Evolutionary conservation across 2,329 filamentous ascomycete species (phyloP).

Genomic region (Stemphylium lycopersici): DNA sequence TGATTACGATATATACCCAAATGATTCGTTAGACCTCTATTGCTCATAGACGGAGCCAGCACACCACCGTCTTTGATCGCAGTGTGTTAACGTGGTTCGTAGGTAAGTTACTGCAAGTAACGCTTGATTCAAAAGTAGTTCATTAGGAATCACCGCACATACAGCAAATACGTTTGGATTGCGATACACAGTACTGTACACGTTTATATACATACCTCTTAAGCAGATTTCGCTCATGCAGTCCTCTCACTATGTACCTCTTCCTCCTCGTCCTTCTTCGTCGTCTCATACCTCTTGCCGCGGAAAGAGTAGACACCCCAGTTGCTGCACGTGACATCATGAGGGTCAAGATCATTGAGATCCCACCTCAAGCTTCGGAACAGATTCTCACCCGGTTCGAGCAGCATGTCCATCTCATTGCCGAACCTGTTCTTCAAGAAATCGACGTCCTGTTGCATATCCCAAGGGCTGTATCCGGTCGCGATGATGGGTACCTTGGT

Average conservation of each 20-base stretch:
- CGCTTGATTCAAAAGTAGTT: too few relatives aligned
- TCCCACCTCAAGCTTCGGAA: constrained; percentile 97
- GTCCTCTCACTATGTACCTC: constrained; percentile 46
- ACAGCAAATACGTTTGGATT: not conserved
- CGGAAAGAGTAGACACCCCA: constrained; percentile 98
- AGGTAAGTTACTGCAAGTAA: too few relatives aligned
- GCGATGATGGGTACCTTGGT: constrained; percentile 95
- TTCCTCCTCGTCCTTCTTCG: constrained; percentile 56
- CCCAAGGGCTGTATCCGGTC: constrained; percentile 94
- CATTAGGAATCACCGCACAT: not conserved
- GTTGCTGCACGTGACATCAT: constrained; percentile 93
- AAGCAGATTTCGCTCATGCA: constrained; percentile 17
- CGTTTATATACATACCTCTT: constrained; percentile 1
- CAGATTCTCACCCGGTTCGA: constrained; percentile 90
- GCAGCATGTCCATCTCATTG: constrained; percentile 89
- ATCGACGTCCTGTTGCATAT: constrained; percentile 90
- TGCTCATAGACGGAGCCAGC: too few relatives aligned
- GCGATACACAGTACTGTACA: constrained; percentile 6
- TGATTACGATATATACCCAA: too few relatives aligned
- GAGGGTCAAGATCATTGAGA: constrained; percentile 91
- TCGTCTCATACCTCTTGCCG: constrained; percentile 88
- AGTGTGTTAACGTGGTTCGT: too few relatives aligned
- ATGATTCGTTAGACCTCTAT: too few relatives aligned
- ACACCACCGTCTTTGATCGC: too few relatives aligned
- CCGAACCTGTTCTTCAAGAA: constrained; percentile 86